Base-by-base conservation (phyloP, 768 basidiomycete genomes). In the Lepiota brunneoincarnata region DNA sequence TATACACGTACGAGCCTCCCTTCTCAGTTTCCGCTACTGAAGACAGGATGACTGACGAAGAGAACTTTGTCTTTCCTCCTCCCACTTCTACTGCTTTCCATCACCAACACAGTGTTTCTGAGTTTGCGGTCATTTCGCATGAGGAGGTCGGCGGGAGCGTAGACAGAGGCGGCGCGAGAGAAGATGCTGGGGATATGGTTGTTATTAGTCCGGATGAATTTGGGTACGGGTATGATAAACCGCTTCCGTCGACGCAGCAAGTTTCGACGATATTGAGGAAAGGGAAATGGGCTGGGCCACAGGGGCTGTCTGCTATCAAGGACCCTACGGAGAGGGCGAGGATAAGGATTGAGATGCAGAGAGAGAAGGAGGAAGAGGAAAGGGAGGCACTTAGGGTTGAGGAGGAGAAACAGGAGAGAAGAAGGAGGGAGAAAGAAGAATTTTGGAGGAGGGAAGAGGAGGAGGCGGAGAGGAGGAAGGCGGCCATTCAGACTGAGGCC, bases 381-480 rank as follows among this genome's bases (percentile, higher is more conserved):
- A 69, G 47, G 68, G 72, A 36, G 76, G 52, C 76, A 5, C 28
- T 72, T 23, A 64, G 62, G 54, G 76, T 77, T 58, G 83, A 84
- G 58, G 70, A 62, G 24, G 68, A 72, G 56, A 67, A 72, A 49
- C 76, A 77, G 55, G 68, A 68, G 1, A 65, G 63, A 18, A 62
- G 72, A n/a, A 75, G 67, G 56, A 57, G 58, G 17, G 69, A 72
- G 62, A 81, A 80, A 57, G 75, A 79, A 42, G 73, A 74, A 43
- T 58, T 70, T 17, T 52, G 66, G 61, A 67, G 68, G 51, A 72
- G 73, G 58, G 75, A 77, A 41, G 59, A 66, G 51, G 73, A 80
- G 57, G 74, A 77, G 35, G 78, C 81, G 58, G 69, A 67, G 23
- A 64, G 70, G 46, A 68, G 73, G 38, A 72, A 69, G 34, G 64